Evolutionary conservation across 2,329 filamentous ascomycete species (phyloP), one percentile per base, ranked within the genome.

Genomic region (Botrytis paeoniae): DNA sequence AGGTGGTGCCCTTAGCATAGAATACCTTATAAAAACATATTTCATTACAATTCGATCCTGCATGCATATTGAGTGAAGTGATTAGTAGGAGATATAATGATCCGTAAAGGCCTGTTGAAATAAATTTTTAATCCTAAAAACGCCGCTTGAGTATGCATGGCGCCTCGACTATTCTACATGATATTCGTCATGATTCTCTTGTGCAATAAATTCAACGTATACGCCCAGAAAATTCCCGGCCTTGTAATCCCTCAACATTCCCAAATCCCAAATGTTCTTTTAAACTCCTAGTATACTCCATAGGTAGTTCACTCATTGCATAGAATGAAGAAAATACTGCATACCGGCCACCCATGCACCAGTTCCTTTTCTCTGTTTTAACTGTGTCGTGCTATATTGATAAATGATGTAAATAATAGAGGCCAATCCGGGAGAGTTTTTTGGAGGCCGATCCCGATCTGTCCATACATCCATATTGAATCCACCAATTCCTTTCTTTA

Each of bases 1-100:
- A 41, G n/a, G 41, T 64, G 69, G 72, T 72, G 48, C 45, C 73
- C 61, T 65, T 37, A 72, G 59, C 57, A 75, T 75, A 75, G 74
- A 75, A 68, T 73, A 65, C 71, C 37, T 64, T 59, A 72, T 66
- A 69, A 64, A 71, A 70, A 59, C 48, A 61, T 20, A 45, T 70
- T 29, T 70, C 29, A 37, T 45, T 61, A 70, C 12, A 45, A 3
- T 22, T n/a, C 16, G 25, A 16, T 5, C 9, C n/a, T 45, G 54
- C 54, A 35, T 69, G n/a, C n/a, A 39, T 35, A 25, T 18, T 41
- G 7, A 18, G 22, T 61, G 54, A n/a, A 69, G n/a, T 61, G 39
- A 22, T 37, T 43, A 29, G 35, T 60, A n/a, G 32, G 4, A 45
- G 25, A 41, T 57, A 25, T 12, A 18, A 61, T 43, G 37, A 32